Evolutionary conservation across 129 eudicot genomes (phyloP), one percentile per base, ranked within the genome.

Genomic region (Chrysanthemum makinoi): DNA sequence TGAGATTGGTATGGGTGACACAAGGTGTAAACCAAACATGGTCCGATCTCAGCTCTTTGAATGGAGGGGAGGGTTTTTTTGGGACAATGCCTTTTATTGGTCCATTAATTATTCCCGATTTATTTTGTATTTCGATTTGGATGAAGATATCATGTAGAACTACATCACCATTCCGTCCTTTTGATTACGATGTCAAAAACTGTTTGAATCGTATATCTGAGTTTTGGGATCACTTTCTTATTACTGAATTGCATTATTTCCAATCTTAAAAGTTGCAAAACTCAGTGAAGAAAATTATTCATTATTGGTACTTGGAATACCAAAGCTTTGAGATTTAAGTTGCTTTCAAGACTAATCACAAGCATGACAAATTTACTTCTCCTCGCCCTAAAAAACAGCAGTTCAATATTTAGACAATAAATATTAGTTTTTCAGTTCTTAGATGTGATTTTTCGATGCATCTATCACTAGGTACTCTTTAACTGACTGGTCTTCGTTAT

Each of bases 31-130:
- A 39, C 46, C 46, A 39, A 7, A 6, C 44, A 35, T 35, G 44
- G 44, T 35, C 44, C 10, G 44, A 35, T 35, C 44, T 5, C 44
- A 35, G 8, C 44, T 35, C 44, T 35, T 35, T 35, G 44, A 35
- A 5, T 6, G 44, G 44, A 35, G 9, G 20, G 3, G 20, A 14
- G 67, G 67, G n/a, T 62, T 22, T 30, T 62, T 33, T n/a, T 62
- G 67, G 67, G 39, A 33, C 24, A n/a, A 62, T 33, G 10, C 67
- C 47, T 6, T 62, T 35, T 47, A 33, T 35, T 62, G 67, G 67
- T 39, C 46, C 46, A n/a, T 8, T 35, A 33, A 62, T 9, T 1
- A 10, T 0, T 13, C 14, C 3, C 14, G 63, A 58, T 58, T 58
- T 20, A 11, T 58, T 20, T 20, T 10, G 35, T 58, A 58, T 58